These are phyloP conservation scores for Penicillium sp. DNA, from an alignment of 2,329 filamentous ascomycete species.

Conservation along the genomic window DNA sequence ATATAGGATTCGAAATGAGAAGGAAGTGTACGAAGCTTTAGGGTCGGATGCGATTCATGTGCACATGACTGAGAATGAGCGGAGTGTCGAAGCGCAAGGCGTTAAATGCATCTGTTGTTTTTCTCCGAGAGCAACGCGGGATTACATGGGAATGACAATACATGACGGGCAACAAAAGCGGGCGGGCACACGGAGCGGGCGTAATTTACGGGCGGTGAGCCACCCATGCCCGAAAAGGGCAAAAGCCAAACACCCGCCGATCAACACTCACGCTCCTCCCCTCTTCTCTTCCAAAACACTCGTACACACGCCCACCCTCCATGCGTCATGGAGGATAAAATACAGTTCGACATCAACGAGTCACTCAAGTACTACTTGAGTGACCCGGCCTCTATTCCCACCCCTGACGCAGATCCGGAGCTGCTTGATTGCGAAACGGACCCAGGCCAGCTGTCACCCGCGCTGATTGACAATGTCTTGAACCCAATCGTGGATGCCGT, in stretches of 20 bases:
- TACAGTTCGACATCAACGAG: conserved; percentile 93
- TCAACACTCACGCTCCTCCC: conserved; percentile 20
- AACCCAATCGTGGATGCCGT: conserved; percentile 92
- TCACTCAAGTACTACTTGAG: conserved; percentile 96
- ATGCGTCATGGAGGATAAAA: conserved; percentile 62
- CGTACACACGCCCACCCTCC: conserved; percentile 12
- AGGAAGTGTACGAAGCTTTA: no score
- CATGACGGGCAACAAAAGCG: not conserved
- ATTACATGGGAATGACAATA: conserved; percentile 11
- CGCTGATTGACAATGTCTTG: conserved; percentile 77
- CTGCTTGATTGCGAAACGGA: conserved; percentile 92
- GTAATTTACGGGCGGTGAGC: no score
- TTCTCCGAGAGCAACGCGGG: conserved; percentile 13
- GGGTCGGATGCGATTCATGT: not conserved
- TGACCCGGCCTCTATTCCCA: conserved; percentile 78
- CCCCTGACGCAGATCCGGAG: conserved; percentile 77
- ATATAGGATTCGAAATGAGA: no score
- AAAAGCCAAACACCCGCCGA: conserved; percentile 32
- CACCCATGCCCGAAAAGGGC: conserved; percentile 19
- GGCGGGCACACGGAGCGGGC: not conserved
- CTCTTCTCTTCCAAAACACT: no score
- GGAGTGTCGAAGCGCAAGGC: not conserved
- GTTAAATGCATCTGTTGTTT: conserved; percentile 11
- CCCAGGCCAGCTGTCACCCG: conserved; percentile 74
- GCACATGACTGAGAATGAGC: not conserved